Evolutionary conservation across 129 eudicot genomes (phyloP).

Genomic region (Escallonia herrerae): DNA sequence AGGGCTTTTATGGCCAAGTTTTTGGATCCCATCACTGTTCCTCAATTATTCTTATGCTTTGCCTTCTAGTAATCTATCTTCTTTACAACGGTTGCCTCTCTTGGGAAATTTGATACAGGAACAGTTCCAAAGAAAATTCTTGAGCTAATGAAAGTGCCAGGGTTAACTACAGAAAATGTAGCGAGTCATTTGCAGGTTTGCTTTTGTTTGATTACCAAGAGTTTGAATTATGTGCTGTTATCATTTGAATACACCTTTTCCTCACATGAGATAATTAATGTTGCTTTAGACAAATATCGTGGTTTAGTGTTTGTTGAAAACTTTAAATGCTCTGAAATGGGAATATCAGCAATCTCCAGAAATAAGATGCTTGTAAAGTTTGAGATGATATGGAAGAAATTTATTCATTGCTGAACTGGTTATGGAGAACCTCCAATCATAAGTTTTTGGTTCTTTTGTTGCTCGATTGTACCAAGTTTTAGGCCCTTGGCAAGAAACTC

Average conservation of each 20-base stretch:
- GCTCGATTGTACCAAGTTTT: neutral
- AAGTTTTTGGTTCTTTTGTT: neutral
- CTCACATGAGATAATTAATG: neutral
- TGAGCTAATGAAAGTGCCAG: conserved; percentile 47
- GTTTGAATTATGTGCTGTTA: neutral
- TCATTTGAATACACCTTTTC: too few relatives aligned
- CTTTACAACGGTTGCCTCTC: neutral
- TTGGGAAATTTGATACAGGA: conserved; percentile 8
- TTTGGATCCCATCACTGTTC: neutral
- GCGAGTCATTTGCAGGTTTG: conserved; percentile 72
- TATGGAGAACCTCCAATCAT: neutral
- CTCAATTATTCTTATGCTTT: neutral
- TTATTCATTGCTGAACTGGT: too few relatives aligned
- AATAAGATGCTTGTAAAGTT: neutral
- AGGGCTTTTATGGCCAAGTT: neutral
- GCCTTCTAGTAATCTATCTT: neutral
- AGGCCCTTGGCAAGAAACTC: neutral
- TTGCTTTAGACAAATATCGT: neutral
- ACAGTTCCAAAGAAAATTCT: conserved; percentile 40
- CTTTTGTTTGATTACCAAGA: neutral
- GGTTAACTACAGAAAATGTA: conserved; percentile 41
- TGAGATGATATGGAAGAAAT: neutral
- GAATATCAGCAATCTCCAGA: neutral
- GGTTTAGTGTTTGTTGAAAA: neutral
- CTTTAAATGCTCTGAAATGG: neutral